A percentile compares a stretch with the other conserved stretches of the same genome.
Evolutionary conservation across 1,284 basidiomycete species (phyloP).

Genomic region (Ustilago loliicola): DNA sequence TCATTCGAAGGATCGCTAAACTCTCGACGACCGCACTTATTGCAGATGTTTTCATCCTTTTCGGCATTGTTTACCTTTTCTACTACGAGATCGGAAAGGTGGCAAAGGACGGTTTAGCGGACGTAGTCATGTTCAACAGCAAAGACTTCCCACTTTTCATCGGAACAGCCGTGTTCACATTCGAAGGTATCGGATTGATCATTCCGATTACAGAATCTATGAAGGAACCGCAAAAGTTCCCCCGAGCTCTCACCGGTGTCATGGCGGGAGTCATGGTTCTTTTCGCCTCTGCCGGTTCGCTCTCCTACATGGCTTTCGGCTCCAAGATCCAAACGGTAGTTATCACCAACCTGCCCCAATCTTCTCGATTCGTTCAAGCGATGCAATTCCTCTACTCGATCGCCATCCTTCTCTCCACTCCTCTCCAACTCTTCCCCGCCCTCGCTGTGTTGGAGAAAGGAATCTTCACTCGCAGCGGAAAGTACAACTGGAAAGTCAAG

Average conservation of each 20-base stretch:
- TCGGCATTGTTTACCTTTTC: constrained; percentile 76
- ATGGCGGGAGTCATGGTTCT: constrained; percentile 85
- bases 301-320: constrained; percentile 91
- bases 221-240: constrained; percentile 90
- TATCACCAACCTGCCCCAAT: constrained; percentile 89
- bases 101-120: constrained; percentile 71
- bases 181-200: constrained; percentile 96
- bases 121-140: constrained; percentile 88
- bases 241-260: constrained; percentile 86
- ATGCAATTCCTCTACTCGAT: constrained; percentile 75
- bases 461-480: constrained; percentile 85
- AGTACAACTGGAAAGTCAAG: constrained; percentile 78
- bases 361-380: constrained; percentile 88
- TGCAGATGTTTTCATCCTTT: constrained; percentile 94
- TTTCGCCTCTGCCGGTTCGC: constrained; percentile 89
- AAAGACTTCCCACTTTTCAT: constrained; percentile 91
- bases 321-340: constrained; percentile 91
- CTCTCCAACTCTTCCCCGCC: constrained; percentile 92
- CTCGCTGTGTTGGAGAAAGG: constrained; percentile 97
- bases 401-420: constrained; percentile 92
- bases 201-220: constrained; percentile 98
- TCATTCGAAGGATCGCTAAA: constrained; percentile 74
- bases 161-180: constrained; percentile 97
- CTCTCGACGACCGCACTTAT: constrained; percentile 91
- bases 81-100: constrained; percentile 65